Conservation (phyloP, 257 asterid species). For the Hygrophila difformis region DNA sequence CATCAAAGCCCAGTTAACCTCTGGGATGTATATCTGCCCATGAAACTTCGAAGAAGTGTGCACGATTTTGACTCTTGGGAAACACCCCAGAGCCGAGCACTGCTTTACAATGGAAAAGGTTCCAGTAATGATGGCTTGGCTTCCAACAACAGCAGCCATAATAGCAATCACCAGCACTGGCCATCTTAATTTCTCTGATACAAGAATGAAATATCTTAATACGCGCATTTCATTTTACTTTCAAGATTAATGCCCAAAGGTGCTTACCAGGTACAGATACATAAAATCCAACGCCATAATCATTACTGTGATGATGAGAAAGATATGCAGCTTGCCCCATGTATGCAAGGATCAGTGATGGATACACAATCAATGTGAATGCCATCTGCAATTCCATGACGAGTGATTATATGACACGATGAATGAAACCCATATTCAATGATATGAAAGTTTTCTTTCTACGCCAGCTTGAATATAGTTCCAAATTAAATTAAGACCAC, state of each 20-base stretch:
- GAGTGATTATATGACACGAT: slow-evolving; percentile 14
- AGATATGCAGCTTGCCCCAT: too few species aligned
- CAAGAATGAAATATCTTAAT: slow-evolving; percentile 7
- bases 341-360: too few species aligned
- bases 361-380: slow-evolving; percentile 75
- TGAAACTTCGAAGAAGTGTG: slow-evolving; percentile 83
- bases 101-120: too few species aligned
- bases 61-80: slow-evolving; percentile 72
- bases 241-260: not conserved
- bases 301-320: slow-evolving; percentile 48
- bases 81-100: slow-evolving; percentile 88
- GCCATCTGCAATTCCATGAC: slow-evolving; percentile 58
- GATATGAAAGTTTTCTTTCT: too few species aligned
- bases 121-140: too few species aligned
- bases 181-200: slow-evolving; percentile 55
- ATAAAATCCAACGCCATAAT: slow-evolving; percentile 65
- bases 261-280: slow-evolving; percentile 84
- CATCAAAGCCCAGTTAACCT: slow-evolving; percentile 84
- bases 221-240: not conserved
- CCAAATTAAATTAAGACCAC: too few species aligned
- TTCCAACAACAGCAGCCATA: slow-evolving; percentile 93
- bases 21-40: slow-evolving; percentile 94
- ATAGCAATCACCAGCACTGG: slow-evolving; percentile 88
- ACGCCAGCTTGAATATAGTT: too few species aligned
- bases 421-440: too few species aligned